Conservation (phyloP, 805 yeast species). For the Yarrowia sp. region DNA sequence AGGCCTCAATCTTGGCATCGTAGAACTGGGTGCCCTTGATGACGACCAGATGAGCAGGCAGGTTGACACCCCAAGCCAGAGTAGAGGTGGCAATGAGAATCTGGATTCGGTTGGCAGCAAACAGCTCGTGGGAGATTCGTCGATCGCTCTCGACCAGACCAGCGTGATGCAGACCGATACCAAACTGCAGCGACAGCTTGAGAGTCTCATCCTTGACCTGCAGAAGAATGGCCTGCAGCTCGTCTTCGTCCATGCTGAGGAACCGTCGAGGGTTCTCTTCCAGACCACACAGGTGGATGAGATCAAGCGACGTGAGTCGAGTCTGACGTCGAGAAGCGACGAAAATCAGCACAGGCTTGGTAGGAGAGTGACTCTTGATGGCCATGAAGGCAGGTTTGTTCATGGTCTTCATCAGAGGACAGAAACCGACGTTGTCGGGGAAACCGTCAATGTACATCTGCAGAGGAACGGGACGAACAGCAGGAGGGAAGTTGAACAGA, state of each 20-base stretch:
- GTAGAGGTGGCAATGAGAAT: slow-evolving; percentile 78
- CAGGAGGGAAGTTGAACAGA: slow-evolving; percentile 72
- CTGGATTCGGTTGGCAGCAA: slow-evolving; percentile 69
- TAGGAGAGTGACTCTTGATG: slow-evolving; percentile 84
- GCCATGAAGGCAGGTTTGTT: slow-evolving; percentile 91
- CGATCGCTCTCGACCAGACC: slow-evolving; percentile 75
- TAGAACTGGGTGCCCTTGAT: slow-evolving; percentile 73
- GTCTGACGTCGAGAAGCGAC: slow-evolving; percentile 85
- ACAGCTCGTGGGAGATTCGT: slow-evolving; percentile 64
- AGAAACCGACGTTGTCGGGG: slow-evolving; percentile 75
- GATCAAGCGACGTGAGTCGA: slow-evolving; percentile 71
- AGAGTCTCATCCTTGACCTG: slow-evolving; percentile 81
- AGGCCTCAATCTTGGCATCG: slow-evolving; percentile 58
- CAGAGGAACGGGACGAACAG: slow-evolving; percentile 81
- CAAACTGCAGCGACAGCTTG: slow-evolving; percentile 68
- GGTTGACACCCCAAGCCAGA: slow-evolving; percentile 82
- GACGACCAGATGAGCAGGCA: slow-evolving; percentile 76
- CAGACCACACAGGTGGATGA: slow-evolving; percentile 75
- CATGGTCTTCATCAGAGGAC: slow-evolving; percentile 84
- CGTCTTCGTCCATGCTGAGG: slow-evolving; percentile 61
- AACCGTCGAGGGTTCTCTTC: slow-evolving; percentile 75
- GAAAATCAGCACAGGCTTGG: slow-evolving; percentile 77
- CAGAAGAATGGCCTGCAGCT: slow-evolving; percentile 50
- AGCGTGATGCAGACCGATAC: slow-evolving; percentile 80
- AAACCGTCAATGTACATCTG: slow-evolving; percentile 87